Percentiles rank a stretch among this genome's conserved stretches.
These are phyloP conservation scores for Maudiozyma serrabonitensis DNA, from an alignment of 805 yeast species.

Conservation along the genomic window DNA sequence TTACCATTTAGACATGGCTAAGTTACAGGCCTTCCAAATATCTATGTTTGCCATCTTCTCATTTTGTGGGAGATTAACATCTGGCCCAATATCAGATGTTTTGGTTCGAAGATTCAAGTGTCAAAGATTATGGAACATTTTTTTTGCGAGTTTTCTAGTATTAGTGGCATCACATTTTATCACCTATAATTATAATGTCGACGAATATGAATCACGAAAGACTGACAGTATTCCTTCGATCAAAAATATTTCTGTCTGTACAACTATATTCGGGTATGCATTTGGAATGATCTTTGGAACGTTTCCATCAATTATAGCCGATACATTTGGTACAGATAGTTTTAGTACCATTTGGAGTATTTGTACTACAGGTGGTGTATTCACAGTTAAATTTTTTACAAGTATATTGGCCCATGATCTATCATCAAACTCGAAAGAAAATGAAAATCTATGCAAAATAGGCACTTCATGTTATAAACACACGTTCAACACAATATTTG, in stretches of 20 bases:
- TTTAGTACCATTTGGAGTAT: constrained; percentile 75
- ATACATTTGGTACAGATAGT: constrained; percentile 53
- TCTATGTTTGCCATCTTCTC: constrained; percentile 56
- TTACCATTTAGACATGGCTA: constrained; percentile 27
- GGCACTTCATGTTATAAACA: constrained; percentile 42
- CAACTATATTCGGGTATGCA: constrained; percentile 50
- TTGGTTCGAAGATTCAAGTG: constrained; percentile 40
- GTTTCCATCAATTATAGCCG: constrained; percentile 71
- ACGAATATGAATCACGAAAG: not conserved
- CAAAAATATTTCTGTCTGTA: constrained; percentile 37
- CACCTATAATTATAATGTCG: not conserved
- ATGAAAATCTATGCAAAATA: constrained; percentile 34
- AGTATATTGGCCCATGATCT: constrained; percentile 47
- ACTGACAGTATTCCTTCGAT: constrained; percentile 20
- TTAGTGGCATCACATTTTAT: constrained; percentile 28
- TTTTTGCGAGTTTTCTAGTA: constrained; percentile 32
- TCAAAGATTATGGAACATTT: constrained; percentile 59
- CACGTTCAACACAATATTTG: constrained; percentile 28
- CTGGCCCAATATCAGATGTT: constrained; percentile 60
- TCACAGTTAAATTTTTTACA: constrained; percentile 44
- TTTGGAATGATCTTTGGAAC: constrained; percentile 68
- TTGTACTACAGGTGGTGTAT: constrained; percentile 59
- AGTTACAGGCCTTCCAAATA: constrained; percentile 61
- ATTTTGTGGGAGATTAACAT: constrained; percentile 50
- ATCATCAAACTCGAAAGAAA: constrained; percentile 34